These are phyloP conservation scores for Cotoneaster glaucophyllus DNA, from an alignment of 306 rosid genomes.

Conservation along the genomic window DNA sequence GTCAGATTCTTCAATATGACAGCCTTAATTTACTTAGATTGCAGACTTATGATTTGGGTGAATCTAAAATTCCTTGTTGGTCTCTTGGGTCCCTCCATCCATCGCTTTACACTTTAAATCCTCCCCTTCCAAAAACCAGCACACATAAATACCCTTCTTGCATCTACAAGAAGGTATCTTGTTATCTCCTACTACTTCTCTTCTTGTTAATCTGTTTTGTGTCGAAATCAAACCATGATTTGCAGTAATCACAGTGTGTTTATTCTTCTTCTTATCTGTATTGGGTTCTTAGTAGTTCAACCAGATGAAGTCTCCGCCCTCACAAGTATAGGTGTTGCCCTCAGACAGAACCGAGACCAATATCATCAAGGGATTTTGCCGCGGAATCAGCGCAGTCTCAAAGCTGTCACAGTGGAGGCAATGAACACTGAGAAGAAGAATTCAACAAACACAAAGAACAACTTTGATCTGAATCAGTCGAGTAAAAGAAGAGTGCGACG, in stretches of 20 bases:
- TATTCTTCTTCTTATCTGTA: conserved; percentile 50
- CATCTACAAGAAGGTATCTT: conserved; percentile 44
- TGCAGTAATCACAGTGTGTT: conserved; percentile 32
- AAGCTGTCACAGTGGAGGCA: conserved; percentile 28
- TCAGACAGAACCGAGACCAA: conserved; percentile 35
- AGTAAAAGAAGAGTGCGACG: conserved; percentile 72
- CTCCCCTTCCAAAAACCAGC: conserved; percentile 34
- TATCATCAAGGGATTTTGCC: conserved; percentile 22
- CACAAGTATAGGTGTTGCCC: conserved; percentile 43
- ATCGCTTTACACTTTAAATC: conserved; percentile 59
- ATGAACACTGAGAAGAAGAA: conserved; percentile 39
- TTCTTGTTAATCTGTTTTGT: conserved; percentile 29
- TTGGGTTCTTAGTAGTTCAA: conserved; percentile 49
- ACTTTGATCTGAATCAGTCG: conserved; percentile 62
- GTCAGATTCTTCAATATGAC: conserved; percentile 74
- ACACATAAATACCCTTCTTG: conserved; percentile 38
- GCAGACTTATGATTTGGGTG: conserved; percentile 62
- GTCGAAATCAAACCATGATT: conserved; percentile 42
- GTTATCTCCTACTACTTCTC: conserved; percentile 7
- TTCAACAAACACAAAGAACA: conserved; percentile 27
- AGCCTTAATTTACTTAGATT: conserved; percentile 68
- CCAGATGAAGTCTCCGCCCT: conserved; percentile 36
- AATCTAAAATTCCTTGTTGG: conserved; percentile 60
- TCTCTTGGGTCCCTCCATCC: conserved; percentile 36
- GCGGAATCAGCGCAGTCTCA: conserved; percentile 27